Base-by-base conservation (phyloP, 1,139 yeast species). In the Saccharomyces pastorianus region DNA sequence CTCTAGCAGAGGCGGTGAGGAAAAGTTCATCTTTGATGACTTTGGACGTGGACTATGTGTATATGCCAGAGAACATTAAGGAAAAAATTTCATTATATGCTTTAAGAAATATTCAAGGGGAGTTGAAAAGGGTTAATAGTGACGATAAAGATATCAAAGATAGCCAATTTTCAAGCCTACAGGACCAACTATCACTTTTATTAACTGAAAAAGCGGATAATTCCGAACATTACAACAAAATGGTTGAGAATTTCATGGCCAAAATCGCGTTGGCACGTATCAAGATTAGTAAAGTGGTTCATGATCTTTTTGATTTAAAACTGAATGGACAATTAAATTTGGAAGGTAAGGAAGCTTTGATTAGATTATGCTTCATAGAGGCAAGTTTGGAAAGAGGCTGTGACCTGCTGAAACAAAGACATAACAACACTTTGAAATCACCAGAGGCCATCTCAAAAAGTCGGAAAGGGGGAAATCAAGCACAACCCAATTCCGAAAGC, bases 301-400 rank as follows among this genome's bases (percentile, higher is more conserved):
- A 76, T 49, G 85, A 83, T 55, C 69, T 86, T 53, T 78, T 82
- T 62, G 75, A 75, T 51, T 66, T 84, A 34, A 84, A 85, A 65
- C 67, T 78, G 27, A 74, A 76, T 50, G 78, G 79, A 29, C 74
- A 78, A 57, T 73, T 86, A 61, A 81, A 76, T 55, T 63, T 82
- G 3, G 86, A 84, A 61, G 93, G 91, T 9, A 85, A 85, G 63
- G 95, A 85, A 63, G 82, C 88, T 0, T 72, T 86, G 53, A 76
- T 86, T 42, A 74, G 89, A 59, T 78, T 85, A 58, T 82, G 88
- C 56, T 79, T 82, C 57, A 75, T 85, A 54, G 90, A 85, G 67
- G 80, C 85, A 8, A 81, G 90, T 9, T 76, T 86, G 53, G 86
- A 83, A 59, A 83, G 82, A 61, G 88, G 88, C 0, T 65, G 84